Percentiles rank a stretch among this genome's conserved stretches.
Evolutionary conservation across 2,329 filamentous ascomycete genomes (phyloP).

Genomic region (Nemania sp.): DNA sequence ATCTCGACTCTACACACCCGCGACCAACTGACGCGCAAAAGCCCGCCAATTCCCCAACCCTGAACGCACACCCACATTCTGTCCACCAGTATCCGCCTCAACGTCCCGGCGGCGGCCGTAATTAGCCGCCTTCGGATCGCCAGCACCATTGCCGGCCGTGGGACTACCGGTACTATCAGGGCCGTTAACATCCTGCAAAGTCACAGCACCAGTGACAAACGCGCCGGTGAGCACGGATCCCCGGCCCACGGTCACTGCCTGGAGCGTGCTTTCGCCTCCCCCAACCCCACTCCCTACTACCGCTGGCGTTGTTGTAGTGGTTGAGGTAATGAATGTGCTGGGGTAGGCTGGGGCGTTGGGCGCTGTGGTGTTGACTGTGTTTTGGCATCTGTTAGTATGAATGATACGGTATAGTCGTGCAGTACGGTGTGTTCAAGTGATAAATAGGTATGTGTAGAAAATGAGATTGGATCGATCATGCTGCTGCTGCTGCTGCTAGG

Average conservation of each 20-base stretch:
- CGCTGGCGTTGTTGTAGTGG: constrained; percentile 23
- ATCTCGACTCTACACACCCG: not conserved
- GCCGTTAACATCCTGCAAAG: not conserved
- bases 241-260: not conserved
- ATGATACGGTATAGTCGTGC: no score
- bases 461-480: no score
- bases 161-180: not conserved
- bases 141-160: not conserved
- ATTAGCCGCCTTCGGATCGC: not conserved
- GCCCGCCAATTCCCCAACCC: constrained; percentile 13
- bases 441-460: no score
- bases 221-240: constrained; percentile 15
- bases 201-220: constrained; percentile 3
- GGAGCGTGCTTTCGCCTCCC: not conserved
- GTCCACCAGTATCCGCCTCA: no score
- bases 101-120: constrained; percentile 12
- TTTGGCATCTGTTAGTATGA: constrained; percentile 24
- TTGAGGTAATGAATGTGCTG: constrained; percentile 36
- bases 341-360: constrained; percentile 16
- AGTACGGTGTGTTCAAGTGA: no score
- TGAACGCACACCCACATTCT: no score
- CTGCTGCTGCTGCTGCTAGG: no score
- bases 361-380: constrained; percentile 27
- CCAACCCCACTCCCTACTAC: no score
- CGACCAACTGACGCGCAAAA: constrained; percentile 17